Base-by-base conservation (phyloP, 148 eudicot genomes). In the Nepenthes gracilis region DNA sequence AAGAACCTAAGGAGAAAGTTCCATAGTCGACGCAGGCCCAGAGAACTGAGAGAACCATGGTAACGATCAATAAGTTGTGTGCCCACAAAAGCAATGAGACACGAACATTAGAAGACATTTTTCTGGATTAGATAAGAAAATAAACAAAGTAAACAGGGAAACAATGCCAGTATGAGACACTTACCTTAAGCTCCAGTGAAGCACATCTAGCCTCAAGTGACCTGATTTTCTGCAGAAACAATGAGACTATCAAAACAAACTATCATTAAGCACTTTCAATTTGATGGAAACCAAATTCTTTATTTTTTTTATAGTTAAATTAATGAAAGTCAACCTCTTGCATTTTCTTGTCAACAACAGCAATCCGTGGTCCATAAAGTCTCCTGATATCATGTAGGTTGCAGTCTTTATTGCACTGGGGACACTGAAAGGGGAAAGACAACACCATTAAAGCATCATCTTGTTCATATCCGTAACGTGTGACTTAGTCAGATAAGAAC, bases 191-290 rank as follows among this genome's bases (percentile, higher is more conserved):
- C 57, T 67, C 53, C 55, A 67, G 36, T 12, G 58, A 53, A 60
- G 64, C 71, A 40, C 64, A 67, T 54, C 58, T 67, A 43, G 59
- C 64, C 57, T 67, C 71, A 36, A 67, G 71, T 34, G 35, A 52
- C 64, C 36, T 51, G 57, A 67, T 55, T 54, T 54, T 67, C 71
- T 67, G 71, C 59, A 67, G 48, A 59, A 43, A 43, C 48, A 56
- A 36, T 56, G 35, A 53, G 36, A 2, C 5, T 12, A 2, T 51
- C 36, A 59, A 35, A 51, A 40, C 34, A 61, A 12, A 43, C 49
- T 47, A 15, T 32, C 33, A 33, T 55, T 35, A 33, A 32, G 58
- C 36, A 33, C 36, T 32, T 2, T 7, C 10, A 33, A 32, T 55
- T 2, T 55, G 35, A 55, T 10, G 12, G 1, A 55, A 55, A 35